Percentiles rank a stretch among this genome's conserved stretches.
These are phyloP conservation scores for Beauveria medogensis DNA, from an alignment of 2,329 filamentous ascomycete species.

Conservation along the genomic window DNA sequence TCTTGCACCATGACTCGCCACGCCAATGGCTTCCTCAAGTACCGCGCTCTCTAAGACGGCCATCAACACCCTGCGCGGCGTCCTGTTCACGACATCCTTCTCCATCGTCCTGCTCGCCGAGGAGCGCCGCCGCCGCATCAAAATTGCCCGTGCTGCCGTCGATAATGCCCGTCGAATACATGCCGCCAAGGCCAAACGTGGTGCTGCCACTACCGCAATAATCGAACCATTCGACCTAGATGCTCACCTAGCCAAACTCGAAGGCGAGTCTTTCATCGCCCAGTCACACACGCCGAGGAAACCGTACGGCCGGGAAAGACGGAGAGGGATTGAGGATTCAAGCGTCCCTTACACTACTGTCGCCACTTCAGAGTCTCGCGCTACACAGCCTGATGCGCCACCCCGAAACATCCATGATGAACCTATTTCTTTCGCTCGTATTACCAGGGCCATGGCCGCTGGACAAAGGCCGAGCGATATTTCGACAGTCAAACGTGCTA, in stretches of 20 bases:
- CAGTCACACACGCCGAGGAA: slow-evolving; percentile 15
- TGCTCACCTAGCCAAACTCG: slow-evolving; percentile 15
- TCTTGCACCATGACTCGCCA: slow-evolving; percentile 14
- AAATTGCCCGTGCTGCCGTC: slow-evolving; percentile 40
- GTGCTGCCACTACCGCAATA: slow-evolving; percentile 20
- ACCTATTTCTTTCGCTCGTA: not conserved
- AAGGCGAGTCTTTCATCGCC: slow-evolving; percentile 19
- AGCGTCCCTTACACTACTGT: not conserved
- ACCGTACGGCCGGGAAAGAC: slow-evolving; percentile 22
- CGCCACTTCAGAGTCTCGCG: not conserved
- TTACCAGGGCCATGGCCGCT: not conserved
- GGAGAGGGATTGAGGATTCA: not conserved
- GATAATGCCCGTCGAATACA: slow-evolving; percentile 46
- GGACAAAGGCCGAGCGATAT: not conserved
- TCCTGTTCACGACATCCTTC: slow-evolving; percentile 49
- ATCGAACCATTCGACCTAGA: slow-evolving; percentile 18
- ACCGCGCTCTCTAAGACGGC: slow-evolving; percentile 48
- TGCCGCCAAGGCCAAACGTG: slow-evolving; percentile 26
- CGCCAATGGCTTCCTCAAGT: slow-evolving; percentile 36
- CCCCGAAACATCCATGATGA: not conserved
- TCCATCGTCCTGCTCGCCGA: slow-evolving; percentile 47
- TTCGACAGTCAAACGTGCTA: not conserved
- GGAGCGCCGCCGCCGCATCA: slow-evolving; percentile 47
- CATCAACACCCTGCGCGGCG: slow-evolving; percentile 46
- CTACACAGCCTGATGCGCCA: not conserved